Evolutionary conservation across 2,329 filamentous ascomycete species (phyloP).

Genomic region (Blastomyces gilchristii): DNA sequence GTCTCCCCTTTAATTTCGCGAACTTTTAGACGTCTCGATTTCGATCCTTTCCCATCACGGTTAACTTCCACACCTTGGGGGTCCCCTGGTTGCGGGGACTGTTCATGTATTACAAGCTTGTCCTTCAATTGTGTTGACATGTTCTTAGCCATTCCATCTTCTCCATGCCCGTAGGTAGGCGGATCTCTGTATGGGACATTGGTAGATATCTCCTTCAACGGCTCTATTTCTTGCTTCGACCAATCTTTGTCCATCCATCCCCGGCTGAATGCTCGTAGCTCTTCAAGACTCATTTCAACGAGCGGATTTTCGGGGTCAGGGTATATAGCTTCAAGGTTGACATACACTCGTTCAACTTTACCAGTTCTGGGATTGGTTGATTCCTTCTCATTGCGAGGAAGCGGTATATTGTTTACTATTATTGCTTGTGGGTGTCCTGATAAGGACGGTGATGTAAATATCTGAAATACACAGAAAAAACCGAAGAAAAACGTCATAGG

Average conservation of each 20-base stretch:
- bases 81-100: constrained; percentile 14
- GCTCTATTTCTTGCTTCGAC: constrained; percentile 34
- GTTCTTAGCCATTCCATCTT: constrained; percentile 17
- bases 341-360: constrained; percentile 75
- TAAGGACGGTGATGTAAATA: constrained; percentile 31
- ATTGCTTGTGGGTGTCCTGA: constrained; percentile 30
- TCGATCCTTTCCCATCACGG: constrained; percentile 27
- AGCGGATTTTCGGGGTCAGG: constrained; percentile 61
- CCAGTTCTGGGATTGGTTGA: constrained; percentile 73
- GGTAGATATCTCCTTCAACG: constrained; percentile 46
- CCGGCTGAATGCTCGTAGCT: constrained; percentile 67
- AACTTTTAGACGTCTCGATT: constrained; percentile 62
- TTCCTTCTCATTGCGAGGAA: constrained; percentile 59
- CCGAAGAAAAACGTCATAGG: constrained; percentile 29
- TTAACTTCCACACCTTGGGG: constrained; percentile 17
- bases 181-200: constrained; percentile 23
- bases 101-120: constrained; percentile 22
- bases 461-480: constrained; percentile 41
- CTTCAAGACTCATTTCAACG: constrained; percentile 81
- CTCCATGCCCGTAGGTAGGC: constrained; percentile 14
- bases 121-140: constrained; percentile 26
- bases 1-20: constrained; percentile 78
- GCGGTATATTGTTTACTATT: constrained; percentile 47
- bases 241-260: constrained; percentile 54
- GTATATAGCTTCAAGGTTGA: constrained; percentile 76